Evolutionary conservation across 305 asterid genomes (phyloP), one percentile per base, ranked within the genome.

Genomic region (Withania somnifera): DNA sequence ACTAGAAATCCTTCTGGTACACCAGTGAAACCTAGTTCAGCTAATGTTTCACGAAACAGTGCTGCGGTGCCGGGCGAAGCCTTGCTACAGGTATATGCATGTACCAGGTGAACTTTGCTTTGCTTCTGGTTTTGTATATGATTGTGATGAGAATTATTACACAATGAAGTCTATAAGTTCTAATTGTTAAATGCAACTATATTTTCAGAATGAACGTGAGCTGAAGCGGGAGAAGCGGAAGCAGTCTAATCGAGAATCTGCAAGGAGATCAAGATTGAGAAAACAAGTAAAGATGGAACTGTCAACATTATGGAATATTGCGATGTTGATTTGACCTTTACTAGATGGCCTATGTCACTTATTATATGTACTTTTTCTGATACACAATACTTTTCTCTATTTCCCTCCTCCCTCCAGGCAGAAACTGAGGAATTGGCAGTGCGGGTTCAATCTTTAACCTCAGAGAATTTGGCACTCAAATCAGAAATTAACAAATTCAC

Each of bases 221-320:
- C 90, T 90, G 71, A 96, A 92, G 86, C 86, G 94, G 82, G 98
- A 96, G 90, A 92, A 92, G 90, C 91, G 99, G 91, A 96, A 96
- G 85, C 98, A 96, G 84, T 96, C 99, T 45, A 96, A 94, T 82
- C 87, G 98, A 63, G 99, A 96, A 89, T 96, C 99, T 67, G 99
- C 99, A 17, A 88, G 98, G 88, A 87, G 99, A 89, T 94, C 99
- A 78, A 87, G 99, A 68, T 91, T 96, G 83, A 90, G 98, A 90
- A 96, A 96, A 83, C 98, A 96, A 97, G 99, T 96, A 84, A 58
- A 4, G 6, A 6, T n/a, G 19, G 34, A 24, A 71, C 42, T 45
- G 14, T 22, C 14, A 0, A 47, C 1, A 40, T 22, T 71, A 22
- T 10, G 13, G 57, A 24, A 45, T 7, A 14, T 24, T 11, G 24